Evolutionary conservation across 495 filamentous ascomycete genomes (phyloP), one percentile per base, ranked within the genome.

Genomic region (Hypoxylon fuscum): DNA sequence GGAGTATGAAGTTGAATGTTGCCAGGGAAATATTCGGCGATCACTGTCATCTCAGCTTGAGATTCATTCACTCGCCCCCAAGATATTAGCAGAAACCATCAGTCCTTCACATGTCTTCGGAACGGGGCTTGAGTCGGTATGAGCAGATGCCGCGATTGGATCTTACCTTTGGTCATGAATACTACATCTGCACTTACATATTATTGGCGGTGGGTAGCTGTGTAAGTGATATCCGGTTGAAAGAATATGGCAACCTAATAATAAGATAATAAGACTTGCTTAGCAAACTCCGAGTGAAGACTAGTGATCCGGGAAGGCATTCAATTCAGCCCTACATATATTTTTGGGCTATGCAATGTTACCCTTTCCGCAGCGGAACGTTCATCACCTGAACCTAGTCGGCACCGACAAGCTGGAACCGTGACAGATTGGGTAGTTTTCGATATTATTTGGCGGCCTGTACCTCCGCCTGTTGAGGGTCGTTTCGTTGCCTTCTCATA

Each of bases 351-450:
- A 59, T 44, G 49, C 54, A 55, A 44, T 55, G 43, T 20, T 38
- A 59, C 62, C 44, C 20, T 45, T 50, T n/a, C 21, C 18, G 32
- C 51, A 55, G 38, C 31, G 17, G 21, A 47, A 18, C 18, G 21
- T 7, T 31, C 32, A 37, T 63, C 60, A 57, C 60, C 54, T 57
- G 60, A 63, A 42, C 25, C 2, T 8, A 32, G 21, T 35, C 34
- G 55, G 22, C 55, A 60, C 62, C 62, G 55, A 65, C 32, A 5
- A n/a, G 49, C 31, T 34, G 62, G 62, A 29, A 65, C 43, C n/a
- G 50, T 15, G 31, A 21, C 12, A n/a, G 14, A 55, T 54, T 51
- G 50, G 45, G 21, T 42, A 2, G 21, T 49, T 62, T 58, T 46
- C 63, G 57, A 62, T 49, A 11, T 17, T 2, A 23, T 27, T 40